Base-by-base conservation (phyloP, 306 rosid genomes). In the Pyrus communis region DNA sequence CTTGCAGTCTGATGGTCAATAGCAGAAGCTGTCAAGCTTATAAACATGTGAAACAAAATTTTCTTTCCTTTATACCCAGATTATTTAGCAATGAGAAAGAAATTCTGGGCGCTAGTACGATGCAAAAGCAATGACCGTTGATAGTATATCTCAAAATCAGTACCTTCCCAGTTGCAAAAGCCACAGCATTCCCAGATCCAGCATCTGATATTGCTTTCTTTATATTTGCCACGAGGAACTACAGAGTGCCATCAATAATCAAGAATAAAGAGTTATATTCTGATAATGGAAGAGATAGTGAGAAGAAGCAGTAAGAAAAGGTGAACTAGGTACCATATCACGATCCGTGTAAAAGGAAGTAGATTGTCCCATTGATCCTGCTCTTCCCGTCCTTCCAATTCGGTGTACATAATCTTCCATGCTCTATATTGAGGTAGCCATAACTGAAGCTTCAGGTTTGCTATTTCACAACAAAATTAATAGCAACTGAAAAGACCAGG, bases 401-500 rank as follows among this genome's bases (percentile, higher is more conserved):
- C 97, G 96, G 84, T 92, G 97, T 42, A 92, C 93, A 84, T 92
- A 92, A 83, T 92, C 97, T 92, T 92, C 97, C 91, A 90, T 89
- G 86, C 93, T 90, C 97, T 92, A 90, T 84, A 92, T 88, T 84
- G 87, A 90, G 88, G 96, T 69, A 89, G 82, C 88, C 91, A 91
- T 70, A 89, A 89, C 83, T 79, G 86, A 89, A 84, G 91, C 89
- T 85, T 90, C 87, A 90, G 91, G 87, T 75, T 77, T 85, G 86
- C 87, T 88, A 75, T 78, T 86, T 86, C 80, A 86, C 81, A 81
- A 79, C 83, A 85, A 87, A 81, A 84, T 78, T 83, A 82, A 84
- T 83, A 45, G 78, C 75, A 82, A 91, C 82, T 64, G 84, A 75
- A 86, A 88, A 63, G 75, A 78, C 81, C 77, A 81, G 73, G 78